These are phyloP conservation scores for Aspergillus baeticus DNA, from an alignment of 495 filamentous ascomycete species.

Conservation along the genomic window DNA sequence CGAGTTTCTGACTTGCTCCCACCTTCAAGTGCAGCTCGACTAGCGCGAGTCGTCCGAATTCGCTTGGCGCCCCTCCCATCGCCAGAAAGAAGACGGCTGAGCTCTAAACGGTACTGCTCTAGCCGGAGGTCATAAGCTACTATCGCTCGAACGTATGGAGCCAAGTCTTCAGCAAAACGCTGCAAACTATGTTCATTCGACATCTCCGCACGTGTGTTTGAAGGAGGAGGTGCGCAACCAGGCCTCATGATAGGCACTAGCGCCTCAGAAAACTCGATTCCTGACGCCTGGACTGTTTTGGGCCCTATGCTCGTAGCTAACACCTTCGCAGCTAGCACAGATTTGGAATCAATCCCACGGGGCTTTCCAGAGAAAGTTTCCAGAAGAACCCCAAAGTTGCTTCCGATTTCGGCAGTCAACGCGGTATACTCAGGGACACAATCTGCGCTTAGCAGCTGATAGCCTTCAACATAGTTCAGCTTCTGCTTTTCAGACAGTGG, in stretches of 20 bases:
- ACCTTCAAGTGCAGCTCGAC: conserved; percentile 80
- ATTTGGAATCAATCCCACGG: conserved; percentile 20
- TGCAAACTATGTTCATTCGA: conserved; percentile 67
- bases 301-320: conserved; percentile 21
- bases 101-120: conserved; percentile 60
- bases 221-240: conserved; percentile 24
- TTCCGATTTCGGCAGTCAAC: conserved; percentile 31
- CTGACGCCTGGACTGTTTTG: conserved; percentile 14
- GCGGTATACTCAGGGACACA: conserved; percentile 40
- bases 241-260: conserved; percentile 39
- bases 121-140: conserved; percentile 70
- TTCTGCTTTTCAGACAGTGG: conserved; percentile 55
- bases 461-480: conserved; percentile 63
- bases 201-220: conserved; percentile 46
- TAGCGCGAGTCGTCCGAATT: conserved; percentile 73
- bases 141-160: conserved; percentile 80
- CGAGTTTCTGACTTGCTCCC: conserved; percentile 68
- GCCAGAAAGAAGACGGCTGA: conserved; percentile 60
- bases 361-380: conserved; percentile 33
- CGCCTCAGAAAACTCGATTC: conserved; percentile 25
- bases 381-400: conserved; percentile 36
- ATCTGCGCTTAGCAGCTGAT: conserved; percentile 57
- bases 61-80: conserved; percentile 56
- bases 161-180: conserved; percentile 70
- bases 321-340: conserved; percentile 24